Evolutionary conservation across 1,284 basidiomycete species (phyloP).

Genomic region (Leucoagaricus sp.): DNA sequence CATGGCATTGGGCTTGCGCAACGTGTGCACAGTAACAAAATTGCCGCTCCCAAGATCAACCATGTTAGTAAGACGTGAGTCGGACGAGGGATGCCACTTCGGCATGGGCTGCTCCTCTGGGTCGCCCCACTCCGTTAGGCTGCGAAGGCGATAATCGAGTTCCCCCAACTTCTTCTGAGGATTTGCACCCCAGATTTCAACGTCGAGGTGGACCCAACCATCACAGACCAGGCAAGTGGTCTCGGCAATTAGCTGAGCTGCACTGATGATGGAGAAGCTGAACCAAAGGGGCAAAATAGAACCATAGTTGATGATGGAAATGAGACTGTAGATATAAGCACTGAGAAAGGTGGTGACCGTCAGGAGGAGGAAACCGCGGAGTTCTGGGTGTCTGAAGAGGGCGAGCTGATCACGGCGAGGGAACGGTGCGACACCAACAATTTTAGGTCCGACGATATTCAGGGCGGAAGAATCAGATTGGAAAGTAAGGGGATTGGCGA

Average conservation of each 20-base stretch:
- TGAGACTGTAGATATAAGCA: not conserved
- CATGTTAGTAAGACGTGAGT: conserved; percentile 3
- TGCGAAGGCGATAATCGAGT: conserved; percentile 11
- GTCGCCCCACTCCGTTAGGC: conserved; percentile 17
- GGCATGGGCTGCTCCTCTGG: conserved; percentile 15
- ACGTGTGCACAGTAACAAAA: conserved; percentile 14
- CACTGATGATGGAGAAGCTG: conserved; percentile 1
- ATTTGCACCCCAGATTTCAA: conserved; percentile 14
- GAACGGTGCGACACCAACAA: not conserved
- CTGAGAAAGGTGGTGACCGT: not conserved
- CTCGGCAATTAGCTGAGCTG: conserved; percentile 12
- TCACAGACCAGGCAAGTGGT: conserved; percentile 18
- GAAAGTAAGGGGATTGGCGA: not conserved
- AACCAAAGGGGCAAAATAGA: not conserved
- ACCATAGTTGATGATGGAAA: not conserved
- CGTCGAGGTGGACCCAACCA: conserved; percentile 20
- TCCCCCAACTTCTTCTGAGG: conserved; percentile 2
- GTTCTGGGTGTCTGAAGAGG: conserved; percentile 17
- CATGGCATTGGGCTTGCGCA: conserved; percentile 19
- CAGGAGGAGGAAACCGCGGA: conserved; percentile 2
- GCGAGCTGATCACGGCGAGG: conserved; percentile 11
- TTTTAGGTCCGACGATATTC: conserved; percentile 10
- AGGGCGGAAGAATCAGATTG: conserved; percentile 6
- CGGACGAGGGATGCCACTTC: conserved; percentile 12
- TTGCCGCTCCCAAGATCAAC: conserved; percentile 20